Base-by-base conservation (phyloP, 2,329 filamentous ascomycete genomes). In the Lojkania enalia region DNA sequence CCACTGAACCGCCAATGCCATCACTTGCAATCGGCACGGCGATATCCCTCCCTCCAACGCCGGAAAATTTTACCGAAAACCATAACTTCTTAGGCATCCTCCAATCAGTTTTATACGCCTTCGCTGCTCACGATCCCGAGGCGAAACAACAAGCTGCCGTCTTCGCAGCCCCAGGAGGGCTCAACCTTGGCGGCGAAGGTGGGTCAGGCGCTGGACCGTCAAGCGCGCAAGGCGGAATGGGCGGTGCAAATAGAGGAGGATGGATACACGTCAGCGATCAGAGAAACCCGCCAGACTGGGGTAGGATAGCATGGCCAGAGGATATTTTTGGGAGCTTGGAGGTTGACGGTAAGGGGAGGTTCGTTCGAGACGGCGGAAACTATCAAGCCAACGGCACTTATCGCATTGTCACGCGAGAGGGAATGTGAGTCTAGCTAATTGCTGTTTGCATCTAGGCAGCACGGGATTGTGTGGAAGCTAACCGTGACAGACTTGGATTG, bases 311-410 rank as follows among this genome's bases (percentile, higher is more conserved):
- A 39, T 83, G 77, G 77, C 82, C 82, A 0, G 82, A 85, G 60
- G 82, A 85, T 66, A 85, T 85, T 38, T 81, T 85, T 58, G 82
- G 82, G 12, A 84, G 81, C 54, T 60, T 85, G 18, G 82, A 85
- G 63, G 78, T 85, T 3, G 81, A 84, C 65, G 74, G 72, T 0
- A 52, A 74, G 14, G 82, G 82, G 1, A 66, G 71, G n/a, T 83
- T 85, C 63, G 75, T 79, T 14, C 78, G 76, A 33, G 74, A 71
- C 0, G 70, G 74, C 53, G 82, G 82, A 9, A 76, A 77, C 39
- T 85, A 83, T 69, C 81, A 84, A 64, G 67, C 75, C 20, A 81
- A 78, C 62, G 82, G 80, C 16, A 84, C 81, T n/a, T 85, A 85
- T 71, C 70, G 82, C 39, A 66, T 82, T 31, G 69, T 82, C 13